Conservation (phyloP, 176 grass and related monocot species). For the Tillandsia fasciculata region DNA sequence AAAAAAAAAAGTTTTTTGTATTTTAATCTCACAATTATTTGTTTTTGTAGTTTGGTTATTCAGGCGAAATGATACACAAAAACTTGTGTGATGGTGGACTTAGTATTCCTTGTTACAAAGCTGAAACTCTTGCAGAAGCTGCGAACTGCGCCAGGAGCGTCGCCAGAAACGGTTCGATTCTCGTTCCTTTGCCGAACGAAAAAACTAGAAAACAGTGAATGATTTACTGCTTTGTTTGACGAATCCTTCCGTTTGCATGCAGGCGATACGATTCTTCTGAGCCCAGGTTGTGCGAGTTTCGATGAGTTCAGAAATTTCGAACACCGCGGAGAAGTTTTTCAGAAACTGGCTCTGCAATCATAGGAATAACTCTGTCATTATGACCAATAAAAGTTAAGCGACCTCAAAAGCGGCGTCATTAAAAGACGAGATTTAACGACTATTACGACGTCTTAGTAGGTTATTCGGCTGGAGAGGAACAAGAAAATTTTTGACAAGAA, state of each 20-base stretch:
- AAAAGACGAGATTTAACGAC: too few species aligned
- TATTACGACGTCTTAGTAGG: too few species aligned
- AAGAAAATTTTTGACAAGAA: too few species aligned
- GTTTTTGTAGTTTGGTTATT: slow-evolving; percentile 3
- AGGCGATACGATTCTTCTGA: slow-evolving; percentile 17
- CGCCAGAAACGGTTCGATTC: slow-evolving; percentile 8
- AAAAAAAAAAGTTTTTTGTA: too few species aligned
- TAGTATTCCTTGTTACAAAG: slow-evolving; percentile 6
- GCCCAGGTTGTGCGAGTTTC: slow-evolving; percentile 15
- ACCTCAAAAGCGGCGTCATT: too few species aligned
- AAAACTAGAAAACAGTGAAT: background rate
- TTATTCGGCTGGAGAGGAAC: too few species aligned
- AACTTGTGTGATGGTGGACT: slow-evolving; percentile 17
- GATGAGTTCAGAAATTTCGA: slow-evolving; percentile 16
- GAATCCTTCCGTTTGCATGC: background rate
- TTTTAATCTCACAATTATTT: too few species aligned
- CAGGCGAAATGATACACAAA: slow-evolving; percentile 11
- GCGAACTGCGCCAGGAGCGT: background rate
- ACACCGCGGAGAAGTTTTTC: slow-evolving; percentile 16
- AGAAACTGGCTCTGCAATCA: background rate
- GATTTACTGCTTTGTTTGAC: background rate
- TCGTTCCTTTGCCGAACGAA: background rate
- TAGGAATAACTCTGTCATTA: background rate
- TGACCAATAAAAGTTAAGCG: too few species aligned
- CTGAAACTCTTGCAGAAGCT: background rate